Evolutionary conservation across 495 filamentous ascomycete species (phyloP).

Genomic region (Parathielavia appendiculata): DNA sequence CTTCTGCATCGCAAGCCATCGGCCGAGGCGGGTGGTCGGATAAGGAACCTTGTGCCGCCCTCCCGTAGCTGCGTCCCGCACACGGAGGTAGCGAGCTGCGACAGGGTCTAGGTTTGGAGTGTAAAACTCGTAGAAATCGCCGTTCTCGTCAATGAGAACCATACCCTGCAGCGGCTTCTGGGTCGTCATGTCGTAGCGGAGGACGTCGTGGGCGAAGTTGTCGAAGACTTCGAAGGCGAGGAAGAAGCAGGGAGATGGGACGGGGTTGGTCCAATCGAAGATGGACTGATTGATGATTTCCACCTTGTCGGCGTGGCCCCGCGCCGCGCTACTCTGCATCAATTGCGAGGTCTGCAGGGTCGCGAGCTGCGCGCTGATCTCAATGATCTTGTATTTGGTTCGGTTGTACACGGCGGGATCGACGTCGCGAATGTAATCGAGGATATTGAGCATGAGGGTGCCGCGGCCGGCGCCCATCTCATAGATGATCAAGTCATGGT

Average conservation of each 20-base stretch:
- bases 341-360: constrained; percentile 69
- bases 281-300: constrained; percentile 93
- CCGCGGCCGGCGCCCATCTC: constrained; percentile 98
- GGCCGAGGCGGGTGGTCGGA: constrained; percentile 51
- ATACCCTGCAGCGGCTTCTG: constrained; percentile 75
- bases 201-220: constrained; percentile 92
- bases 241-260: constrained; percentile 92
- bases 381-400: constrained; percentile 91
- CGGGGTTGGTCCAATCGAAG: constrained; percentile 84
- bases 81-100: constrained; percentile 71
- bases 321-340: constrained; percentile 52
- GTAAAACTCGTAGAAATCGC: constrained; percentile 95
- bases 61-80: constrained; percentile 59
- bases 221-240: constrained; percentile 98
- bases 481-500: constrained; percentile 96
- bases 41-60: constrained; percentile 49
- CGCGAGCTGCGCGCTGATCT: constrained; percentile 80
- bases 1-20: constrained; percentile 53
- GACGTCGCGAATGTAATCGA: constrained; percentile 88
- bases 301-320: constrained; percentile 77
- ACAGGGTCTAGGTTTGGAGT: constrained; percentile 70
- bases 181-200: constrained; percentile 78
- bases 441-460: constrained; percentile 95
- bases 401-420: constrained; percentile 91
- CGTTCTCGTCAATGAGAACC: constrained; percentile 76